Base-by-base conservation (phyloP, 257 asterid species). In the Pogostemon cablin region DNA sequence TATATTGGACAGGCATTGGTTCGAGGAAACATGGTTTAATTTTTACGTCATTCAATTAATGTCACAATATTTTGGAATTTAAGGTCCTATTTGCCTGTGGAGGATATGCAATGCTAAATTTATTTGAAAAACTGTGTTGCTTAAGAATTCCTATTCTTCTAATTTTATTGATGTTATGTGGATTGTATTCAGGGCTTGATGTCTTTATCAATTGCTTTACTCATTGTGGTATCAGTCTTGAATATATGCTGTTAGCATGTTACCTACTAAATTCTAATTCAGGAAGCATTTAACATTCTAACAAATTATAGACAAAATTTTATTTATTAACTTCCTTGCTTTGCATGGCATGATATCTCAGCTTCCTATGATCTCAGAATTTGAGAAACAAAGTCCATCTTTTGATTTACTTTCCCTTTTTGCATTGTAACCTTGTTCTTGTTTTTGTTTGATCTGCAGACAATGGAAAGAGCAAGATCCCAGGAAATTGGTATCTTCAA, bases 381-480 rank as follows among this genome's bases (percentile, higher is more conserved):
- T 72, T 43, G 47, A 64, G 60, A 67, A 48, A 65, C 62, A 37
- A 74, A 62, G 41, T 34, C 20, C 15, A 9, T 68, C 15, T 52
- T 62, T 71, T 72, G 41, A 40, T 60, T 10, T 50, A 48, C 37
- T 63, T 60, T 53, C 57, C n/a, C n/a, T 63, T 65, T 68, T 58
- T 69, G 72, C 57, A 50, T 15, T 15, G n/a, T n/a, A 5, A 43
- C 40, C 71, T 62, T 67, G 65, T 60, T 7, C 9, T 42, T 67
- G 12, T n/a, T 15, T 41, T 68, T 72, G 40, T 42, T 61, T 72
- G 70, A 72, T 78, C 65, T 77, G 65, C 78, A 91, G 97, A 91
- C 96, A 66, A 89, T 91, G 97, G 97, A 91, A 63, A 89, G 97
- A 74, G 93, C 96, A 57, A 84, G 96, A 74, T 91, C 83, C 68